Evolutionary conservation across 305 asterid species (phyloP).

Genomic region (Withania somnifera): DNA sequence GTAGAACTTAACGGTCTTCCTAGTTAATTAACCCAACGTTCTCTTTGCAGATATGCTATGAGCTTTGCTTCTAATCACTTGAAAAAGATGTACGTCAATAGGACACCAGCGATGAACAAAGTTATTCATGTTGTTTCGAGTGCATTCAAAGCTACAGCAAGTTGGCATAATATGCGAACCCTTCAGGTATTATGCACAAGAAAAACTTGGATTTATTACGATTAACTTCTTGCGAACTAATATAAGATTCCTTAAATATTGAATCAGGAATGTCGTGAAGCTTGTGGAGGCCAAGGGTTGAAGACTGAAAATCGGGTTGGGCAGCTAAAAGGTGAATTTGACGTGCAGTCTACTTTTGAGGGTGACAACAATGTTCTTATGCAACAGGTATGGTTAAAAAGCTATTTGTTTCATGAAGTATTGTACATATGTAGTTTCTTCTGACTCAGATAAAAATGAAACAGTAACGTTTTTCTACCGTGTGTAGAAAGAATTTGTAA

Average conservation of each 20-base stretch:
- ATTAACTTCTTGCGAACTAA: conserved; percentile 10
- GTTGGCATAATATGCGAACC: conserved; percentile 95
- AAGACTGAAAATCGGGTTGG: conserved; percentile 94
- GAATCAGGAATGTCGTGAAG: conserved; percentile 88
- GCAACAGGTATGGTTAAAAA: conserved; percentile 65
- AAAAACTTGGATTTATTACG: neutral
- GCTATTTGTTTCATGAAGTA: neutral
- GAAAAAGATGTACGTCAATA: conserved; percentile 54
- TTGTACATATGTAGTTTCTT: neutral
- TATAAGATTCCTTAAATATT: neutral
- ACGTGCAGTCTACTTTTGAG: conserved; percentile 91
- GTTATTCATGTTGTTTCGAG: conserved; percentile 84
- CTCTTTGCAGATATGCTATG: conserved; percentile 66
- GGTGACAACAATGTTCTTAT: conserved; percentile 96
- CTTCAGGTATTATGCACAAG: conserved; percentile 62
- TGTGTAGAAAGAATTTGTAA: neutral
- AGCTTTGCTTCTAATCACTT: conserved; percentile 70
- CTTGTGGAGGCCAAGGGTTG: conserved; percentile 95
- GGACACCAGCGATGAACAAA: conserved; percentile 76
- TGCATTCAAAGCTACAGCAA: conserved; percentile 70
- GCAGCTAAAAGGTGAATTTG: conserved; percentile 83
- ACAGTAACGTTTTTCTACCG: neutral
- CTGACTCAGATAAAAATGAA: neutral
- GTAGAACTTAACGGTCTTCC: neutral
- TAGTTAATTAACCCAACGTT: neutral